Percentiles rank a stretch among this genome's conserved stretches.
Conservation (phyloP, 352 stramenopile genomes). For the Pilasporangium apinafurcum region DNA sequence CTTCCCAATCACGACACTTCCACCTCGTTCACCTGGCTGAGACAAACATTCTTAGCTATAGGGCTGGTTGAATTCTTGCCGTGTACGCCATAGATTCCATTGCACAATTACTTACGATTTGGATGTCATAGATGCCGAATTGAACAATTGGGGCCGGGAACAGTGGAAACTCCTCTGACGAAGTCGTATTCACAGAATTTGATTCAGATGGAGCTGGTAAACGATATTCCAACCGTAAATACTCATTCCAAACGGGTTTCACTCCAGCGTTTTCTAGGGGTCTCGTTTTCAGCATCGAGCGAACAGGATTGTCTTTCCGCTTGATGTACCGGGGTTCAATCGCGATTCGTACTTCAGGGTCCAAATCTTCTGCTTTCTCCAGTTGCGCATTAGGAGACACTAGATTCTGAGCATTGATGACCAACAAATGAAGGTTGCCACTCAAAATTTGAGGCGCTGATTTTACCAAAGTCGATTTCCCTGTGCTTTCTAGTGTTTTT, state of each 20-base stretch:
- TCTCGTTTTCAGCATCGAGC: slow-evolving; percentile 43
- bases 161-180: background rate
- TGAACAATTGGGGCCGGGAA: slow-evolving; percentile 30
- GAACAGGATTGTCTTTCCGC: slow-evolving; percentile 38
- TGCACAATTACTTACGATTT: slow-evolving; percentile 33
- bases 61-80: too few relatives aligned
- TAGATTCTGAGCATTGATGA: slow-evolving; percentile 27
- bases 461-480: background rate
- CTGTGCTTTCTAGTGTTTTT: background rate
- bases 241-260: slow-evolving; percentile 42
- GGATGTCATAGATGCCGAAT: slow-evolving; percentile 38
- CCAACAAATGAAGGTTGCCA: slow-evolving; percentile 35
- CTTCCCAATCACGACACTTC: slow-evolving; percentile 26
- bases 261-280: slow-evolving; percentile 31
- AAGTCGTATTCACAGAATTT: background rate
- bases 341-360: slow-evolving; percentile 37
- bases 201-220: slow-evolving; percentile 6
- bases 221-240: slow-evolving; percentile 37
- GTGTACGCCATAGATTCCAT: background rate
- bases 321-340: slow-evolving; percentile 46
- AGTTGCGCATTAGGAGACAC: slow-evolving; percentile 17
- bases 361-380: slow-evolving; percentile 24
- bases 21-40: slow-evolving; percentile 35
- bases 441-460: slow-evolving; percentile 11
- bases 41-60: background rate